Evolutionary conservation across 495 filamentous ascomycete species (phyloP).

Genomic region (Parathielavia hyrcaniae): DNA sequence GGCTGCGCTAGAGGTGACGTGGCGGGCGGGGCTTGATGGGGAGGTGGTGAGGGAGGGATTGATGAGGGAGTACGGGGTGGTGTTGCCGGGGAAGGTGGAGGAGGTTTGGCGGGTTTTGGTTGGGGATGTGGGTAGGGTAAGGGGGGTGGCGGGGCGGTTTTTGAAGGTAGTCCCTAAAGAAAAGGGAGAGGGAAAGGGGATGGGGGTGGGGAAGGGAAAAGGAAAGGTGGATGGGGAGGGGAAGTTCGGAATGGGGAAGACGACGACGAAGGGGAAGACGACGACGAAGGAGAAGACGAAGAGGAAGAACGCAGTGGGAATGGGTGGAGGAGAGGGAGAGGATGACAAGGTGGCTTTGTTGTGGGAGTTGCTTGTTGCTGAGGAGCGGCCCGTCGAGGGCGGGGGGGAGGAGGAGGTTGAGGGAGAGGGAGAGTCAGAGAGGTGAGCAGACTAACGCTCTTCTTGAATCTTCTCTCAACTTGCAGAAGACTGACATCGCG

Average conservation of each 20-base stretch:
- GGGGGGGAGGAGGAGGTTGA: neutral
- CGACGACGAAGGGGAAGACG: too few relatives aligned
- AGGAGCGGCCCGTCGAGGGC: neutral
- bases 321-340: too few relatives aligned
- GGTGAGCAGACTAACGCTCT: too few relatives aligned
- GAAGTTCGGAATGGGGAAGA: too few relatives aligned
- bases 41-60: too few relatives aligned
- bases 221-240: too few relatives aligned
- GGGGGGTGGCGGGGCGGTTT: neutral
- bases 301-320: neutral
- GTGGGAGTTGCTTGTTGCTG: slow-evolving; percentile 2
- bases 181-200: too few relatives aligned
- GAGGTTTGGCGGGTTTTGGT: neutral
- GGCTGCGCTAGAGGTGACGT: neutral
- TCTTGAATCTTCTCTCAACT: too few relatives aligned
- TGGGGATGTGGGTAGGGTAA: neutral
- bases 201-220: too few relatives aligned
- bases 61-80: too few relatives aligned
- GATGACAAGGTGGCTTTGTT: neutral
- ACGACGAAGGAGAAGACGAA: neutral
- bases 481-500: too few relatives aligned
- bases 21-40: too few relatives aligned
- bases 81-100: neutral
- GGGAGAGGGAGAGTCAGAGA: neutral
- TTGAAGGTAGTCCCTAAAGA: neutral